Base-by-base conservation (phyloP, 2,329 filamentous ascomycete genomes). In the Aureobasidium sp. region DNA sequence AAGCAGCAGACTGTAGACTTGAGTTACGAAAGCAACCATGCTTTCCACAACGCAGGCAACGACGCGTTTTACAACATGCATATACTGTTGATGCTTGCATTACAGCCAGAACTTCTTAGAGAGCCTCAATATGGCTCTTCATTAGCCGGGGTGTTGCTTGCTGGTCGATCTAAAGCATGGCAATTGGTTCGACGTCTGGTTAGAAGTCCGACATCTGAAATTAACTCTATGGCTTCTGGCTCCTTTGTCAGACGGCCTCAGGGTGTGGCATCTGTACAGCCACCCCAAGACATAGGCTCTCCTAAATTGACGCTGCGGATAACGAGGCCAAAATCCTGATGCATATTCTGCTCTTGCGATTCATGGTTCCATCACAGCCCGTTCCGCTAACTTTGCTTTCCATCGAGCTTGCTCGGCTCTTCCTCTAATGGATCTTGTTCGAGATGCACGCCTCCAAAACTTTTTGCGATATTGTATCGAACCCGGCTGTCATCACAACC, bases 31-130 rank as follows among this genome's bases (percentile, higher is more conserved):
- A 37, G 27, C 21, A 48, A 32, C 2, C 32, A 61, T 16, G 59
- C 95, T 25, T 62, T 64, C 30, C 70, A 72, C 42, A 70, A 70
- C 54, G 70, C 69, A 14, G 65, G 66, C 27, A 72, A 72, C 36
- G 70, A 72, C 54, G 69, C 70, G 3, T 68, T 69, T 0, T 72
- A 71, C 54, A 67, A 68, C 2, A 65, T 72, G 65, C 67, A 68
- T 62, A 62, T 61, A 1, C 54, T 70, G 44, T 44, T 71, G 8
- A 51, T 66, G 32, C 65, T 68, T 36, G 68, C 66, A 5, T 25
- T 67, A 37, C 49, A 36, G 25, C 59, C 59, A 36, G 59, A 55
- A 48, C 27, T 42, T n/a, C 39, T 57, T 10, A 16, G 32, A n/a
- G 39, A 57, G 13, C 53, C 53, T 16, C 39, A n/a, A 8, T 44